phyloP scores from a whole-genome alignment of 2,329 filamentous ascomycete species.

The Triangularia setosa region DNA sequence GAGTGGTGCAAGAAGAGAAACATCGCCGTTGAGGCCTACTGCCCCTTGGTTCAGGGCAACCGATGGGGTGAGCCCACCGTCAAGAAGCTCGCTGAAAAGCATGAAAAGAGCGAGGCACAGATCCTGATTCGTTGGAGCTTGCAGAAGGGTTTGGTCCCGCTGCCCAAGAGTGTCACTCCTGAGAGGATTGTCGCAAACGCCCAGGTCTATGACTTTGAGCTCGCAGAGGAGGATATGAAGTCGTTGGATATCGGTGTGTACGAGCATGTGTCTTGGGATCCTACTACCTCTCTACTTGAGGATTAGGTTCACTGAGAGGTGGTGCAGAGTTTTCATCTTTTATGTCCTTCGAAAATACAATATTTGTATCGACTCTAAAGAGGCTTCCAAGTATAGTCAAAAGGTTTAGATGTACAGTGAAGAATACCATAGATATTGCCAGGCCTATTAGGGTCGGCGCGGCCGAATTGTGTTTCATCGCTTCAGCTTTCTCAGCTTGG shows the following conservation, averaged over 20 bases:
- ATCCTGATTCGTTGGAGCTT: slow-evolving; percentile 76
- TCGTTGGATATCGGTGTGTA: slow-evolving; percentile 37
- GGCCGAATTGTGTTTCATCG: no score
- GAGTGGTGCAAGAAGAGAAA: slow-evolving; percentile 66
- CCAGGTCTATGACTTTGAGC: slow-evolving; percentile 57
- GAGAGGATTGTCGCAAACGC: slow-evolving; percentile 60
- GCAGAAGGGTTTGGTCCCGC: slow-evolving; percentile 67
- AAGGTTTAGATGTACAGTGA: no score
- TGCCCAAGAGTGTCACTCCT: slow-evolving; percentile 61
- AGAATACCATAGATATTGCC: no score
- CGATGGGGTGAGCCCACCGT: slow-evolving; percentile 67
- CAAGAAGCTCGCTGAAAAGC: slow-evolving; percentile 62
- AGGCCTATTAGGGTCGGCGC: no score
- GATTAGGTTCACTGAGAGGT: no score
- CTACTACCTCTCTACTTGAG: slow-evolving; percentile 16
- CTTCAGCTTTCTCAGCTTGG: no score
- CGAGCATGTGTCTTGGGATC: slow-evolving; percentile 30
- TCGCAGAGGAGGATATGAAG: slow-evolving; percentile 53
- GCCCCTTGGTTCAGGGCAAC: slow-evolving; percentile 60
- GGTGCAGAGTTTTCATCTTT: no score
- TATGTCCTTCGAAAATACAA: no score
- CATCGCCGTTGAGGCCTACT: slow-evolving; percentile 61
- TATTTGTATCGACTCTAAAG: no score
- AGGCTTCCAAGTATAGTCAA: no score
- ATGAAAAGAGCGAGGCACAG: slow-evolving; percentile 71